Conservation (phyloP, 371 early-diverging fungal genomes). For the Lichtheimia corymbifera region DNA sequence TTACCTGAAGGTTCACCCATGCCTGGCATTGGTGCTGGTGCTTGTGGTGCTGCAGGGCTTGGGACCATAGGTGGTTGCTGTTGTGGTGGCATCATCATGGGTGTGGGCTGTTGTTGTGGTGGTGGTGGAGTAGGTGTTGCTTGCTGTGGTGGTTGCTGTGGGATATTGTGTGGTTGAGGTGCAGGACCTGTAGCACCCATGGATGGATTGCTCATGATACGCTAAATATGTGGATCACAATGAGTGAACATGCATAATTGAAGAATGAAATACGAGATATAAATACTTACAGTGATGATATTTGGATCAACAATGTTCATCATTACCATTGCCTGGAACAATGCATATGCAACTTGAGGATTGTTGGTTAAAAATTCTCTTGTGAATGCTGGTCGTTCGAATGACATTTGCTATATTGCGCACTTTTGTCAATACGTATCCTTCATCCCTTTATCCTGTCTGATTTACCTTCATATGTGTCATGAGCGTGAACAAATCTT, state of each 20-base stretch:
- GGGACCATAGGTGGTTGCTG: conserved; percentile 21
- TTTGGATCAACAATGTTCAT: conserved; percentile 84
- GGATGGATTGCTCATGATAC: conserved; percentile 34
- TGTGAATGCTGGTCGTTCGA: conserved; percentile 71
- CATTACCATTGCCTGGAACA: conserved; percentile 84
- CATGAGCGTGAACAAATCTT: conserved; percentile 73
- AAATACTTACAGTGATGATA: conserved; percentile 63
- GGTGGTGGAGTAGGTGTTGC: conserved; percentile 29
- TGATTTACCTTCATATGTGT: conserved; percentile 73
- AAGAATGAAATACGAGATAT: too few species aligned
- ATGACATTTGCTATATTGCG: conserved; percentile 40
- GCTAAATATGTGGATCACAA: background rate
- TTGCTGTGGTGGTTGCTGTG: conserved; percentile 13
- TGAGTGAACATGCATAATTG: too few species aligned
- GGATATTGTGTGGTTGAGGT: conserved; percentile 16
- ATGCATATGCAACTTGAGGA: conserved; percentile 85
- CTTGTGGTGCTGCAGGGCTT: background rate
- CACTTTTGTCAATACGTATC: background rate
- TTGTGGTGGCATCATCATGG: conserved; percentile 8
- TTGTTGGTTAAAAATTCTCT: conserved; percentile 69
- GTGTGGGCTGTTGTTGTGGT: conserved; percentile 7
- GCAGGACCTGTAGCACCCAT: conserved; percentile 23
- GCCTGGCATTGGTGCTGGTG: too few species aligned
- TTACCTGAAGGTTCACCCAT: conserved; percentile 5
- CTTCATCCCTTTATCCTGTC: background rate